Base-by-base conservation (phyloP, 2,329 filamentous ascomycete species). In the Penicillium janthinellum region DNA sequence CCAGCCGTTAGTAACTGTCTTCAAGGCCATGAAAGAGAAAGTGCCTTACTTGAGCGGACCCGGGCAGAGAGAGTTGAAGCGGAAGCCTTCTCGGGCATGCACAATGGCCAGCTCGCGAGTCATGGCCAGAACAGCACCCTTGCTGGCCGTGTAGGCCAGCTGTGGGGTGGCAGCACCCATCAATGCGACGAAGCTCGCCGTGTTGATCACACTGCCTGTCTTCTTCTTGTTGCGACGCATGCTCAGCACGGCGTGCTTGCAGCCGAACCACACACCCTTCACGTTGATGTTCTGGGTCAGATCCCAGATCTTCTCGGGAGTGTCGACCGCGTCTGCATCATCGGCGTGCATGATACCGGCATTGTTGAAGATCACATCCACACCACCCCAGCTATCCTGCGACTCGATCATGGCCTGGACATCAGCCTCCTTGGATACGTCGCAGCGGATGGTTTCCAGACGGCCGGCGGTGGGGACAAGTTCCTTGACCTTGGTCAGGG, bases 321-420 rank as follows among this genome's bases (percentile, higher is more conserved):
- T 96, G 75, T 89, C 86, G 74, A 96, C 81, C 51, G 93, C 92
- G 76, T 92, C 88, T 72, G 86, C 88, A 75, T 92, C 90, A 59
- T 89, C 83, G 50, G 87, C 88, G 80, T 96, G 93, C 93, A 97
- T 97, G 77, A 97, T 97, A 57, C 93, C 93, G 25, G 93, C 93
- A 76, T 97, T 97, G 86, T 97, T 97, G 87, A 96, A 97, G 70
- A 96, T 91, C 73, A 96, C 83, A 75, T 97, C 93, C 3, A 95
- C 79, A 47, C 93, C 93, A 72, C 93, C 93, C 90, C 91, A 96
- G 58, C 85, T 74, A 77, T 97, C 93, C 59, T 94, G 80, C 10
- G 84, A 79, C 67, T 90, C 89, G 54, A 96, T 83, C 74, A 90
- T 86, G 57, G 87, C 86, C 71, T 92, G 80, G 35, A 97, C 87